Conservation (phyloP, 345 rosid species). For the Sonneratia alba region DNA sequence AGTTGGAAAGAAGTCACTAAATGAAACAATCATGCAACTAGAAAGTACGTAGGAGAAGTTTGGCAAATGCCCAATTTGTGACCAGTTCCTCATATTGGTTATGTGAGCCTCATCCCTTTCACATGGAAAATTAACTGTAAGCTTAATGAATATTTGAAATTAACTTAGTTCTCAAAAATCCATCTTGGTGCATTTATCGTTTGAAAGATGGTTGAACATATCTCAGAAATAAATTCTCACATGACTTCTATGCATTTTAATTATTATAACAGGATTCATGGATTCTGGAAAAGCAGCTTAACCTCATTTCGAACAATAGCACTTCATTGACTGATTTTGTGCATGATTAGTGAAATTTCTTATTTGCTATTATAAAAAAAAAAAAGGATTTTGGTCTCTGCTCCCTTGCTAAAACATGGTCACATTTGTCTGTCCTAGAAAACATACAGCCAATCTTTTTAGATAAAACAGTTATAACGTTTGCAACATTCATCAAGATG, state of each 20-base stretch:
- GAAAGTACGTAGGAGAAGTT: constrained; percentile 74
- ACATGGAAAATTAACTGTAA: constrained; percentile 65
- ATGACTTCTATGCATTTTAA: neutral
- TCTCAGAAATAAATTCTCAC: neutral
- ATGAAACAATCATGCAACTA: constrained; percentile 32
- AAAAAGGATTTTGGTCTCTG: constrained; percentile 47
- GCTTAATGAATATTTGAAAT: constrained; percentile 15
- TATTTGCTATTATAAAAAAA: no score
- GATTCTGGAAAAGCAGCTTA: constrained; percentile 78
- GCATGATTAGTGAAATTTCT: no score
- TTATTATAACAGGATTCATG: constrained; percentile 48
- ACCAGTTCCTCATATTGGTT: constrained; percentile 86
- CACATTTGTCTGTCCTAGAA: neutral
- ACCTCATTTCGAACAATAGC: constrained; percentile 64
- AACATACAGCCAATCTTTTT: neutral
- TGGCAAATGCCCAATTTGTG: constrained; percentile 50
- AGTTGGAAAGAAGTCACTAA: constrained; percentile 51
- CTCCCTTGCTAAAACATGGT: constrained; percentile 91
- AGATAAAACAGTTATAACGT: neutral
- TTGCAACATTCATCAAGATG: neutral
- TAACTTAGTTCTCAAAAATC: no score
- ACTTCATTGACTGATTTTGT: constrained; percentile 49
- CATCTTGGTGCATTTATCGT: neutral
- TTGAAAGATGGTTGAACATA: neutral
- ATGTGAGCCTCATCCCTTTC: constrained; percentile 91